Evolutionary conservation across 768 basidiomycete genomes (phyloP), one percentile per base, ranked within the genome.

Genomic region (Podaxis sp.): DNA sequence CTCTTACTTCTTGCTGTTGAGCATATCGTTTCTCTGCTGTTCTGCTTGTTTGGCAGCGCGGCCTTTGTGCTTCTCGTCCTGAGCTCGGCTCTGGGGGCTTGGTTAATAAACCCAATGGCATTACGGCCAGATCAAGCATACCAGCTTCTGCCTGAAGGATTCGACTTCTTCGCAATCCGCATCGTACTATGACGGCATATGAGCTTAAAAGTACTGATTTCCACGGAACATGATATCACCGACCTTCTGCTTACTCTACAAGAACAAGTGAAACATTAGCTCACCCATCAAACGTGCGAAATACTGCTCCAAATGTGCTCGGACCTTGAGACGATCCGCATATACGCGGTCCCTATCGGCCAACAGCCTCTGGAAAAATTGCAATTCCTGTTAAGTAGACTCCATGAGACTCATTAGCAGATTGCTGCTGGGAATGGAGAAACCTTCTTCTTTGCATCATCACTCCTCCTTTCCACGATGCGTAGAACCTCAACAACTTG

Each of bases 131-230:
- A n/a, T 46, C 30, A 36, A 11, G 57, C 65, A 69, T 70, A 83
- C 92, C 84, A 93, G 92, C 74, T 93, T 94, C 79, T 92, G 90
- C 54, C 89, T 87, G 68, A 85, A 82, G 22, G 80, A 72, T 68
- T 91, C 90, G 22, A 90, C 84, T 71, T 93, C 91, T 15, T 70
- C 69, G 71, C 93, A 94, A 67, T 92, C 87, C 30, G 87, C 87
- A 67, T 93, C 89, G 68, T 94, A 94, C 92, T 94, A 65, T 24
- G 26, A 51, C 30, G 30, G 48, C 70, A 63, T 75, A 77, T 59
- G 62, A 71, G 71, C 73, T 55, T 59, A 38, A 48, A 36, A 30
- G 7, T 22, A 3, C 24, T 61, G 39, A 59, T 46, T 42, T 30
- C 36, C 51, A 15, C 39, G 52, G 19, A 38, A 38, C 38, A 52